Evolutionary conservation across 2,329 filamentous ascomycete species (phyloP), one percentile per base, ranked within the genome.

Genomic region (Alternaria brassicae): DNA sequence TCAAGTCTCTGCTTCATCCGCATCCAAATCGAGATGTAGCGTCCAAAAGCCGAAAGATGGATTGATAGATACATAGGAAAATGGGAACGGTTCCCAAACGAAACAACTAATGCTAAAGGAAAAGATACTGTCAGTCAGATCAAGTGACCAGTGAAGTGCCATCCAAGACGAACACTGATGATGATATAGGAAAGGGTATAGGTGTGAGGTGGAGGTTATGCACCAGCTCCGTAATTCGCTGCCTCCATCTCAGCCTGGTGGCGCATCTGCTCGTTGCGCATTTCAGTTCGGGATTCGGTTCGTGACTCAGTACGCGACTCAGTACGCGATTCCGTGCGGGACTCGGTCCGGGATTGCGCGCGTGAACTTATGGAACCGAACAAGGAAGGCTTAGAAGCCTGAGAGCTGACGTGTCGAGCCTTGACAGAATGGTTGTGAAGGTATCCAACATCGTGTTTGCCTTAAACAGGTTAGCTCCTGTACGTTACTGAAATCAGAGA

Each of bases 381-480:
- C 32, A 75, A 58, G 1, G 74, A 76, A 19, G 71, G 68, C 9
- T 69, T 67, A 28, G 72, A 72, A 36, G 57, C 66, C 34, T 60
- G 48, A 23, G 55, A 66, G 48, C 68, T 72, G 57, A 63, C 63
- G 39, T 76, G 72, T 34, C 77, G 73, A 39, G 64, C 66, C 56
- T 75, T 77, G 40, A 73, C 58, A 2, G 73, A 68, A 49, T 73
- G 70, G 44, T 65, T 60, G 44, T 77, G 74, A 32, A 84, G 72
- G 23, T 81, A 80, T 27, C 78, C 82, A 36, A 85, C 82, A 62
- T 84, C 81, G 63, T 85, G 83, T 75, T 81, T 82, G 47, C 82
- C 82, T 69, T 52, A 7, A 8, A 60, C 7, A 34, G 21, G 61
- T 69, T 67, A 70, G 67, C 36, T 25, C 51, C 54, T 48, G 59